phyloP scores from a whole-genome alignment of 2,329 filamentous ascomycete species.

The Cladophialophora exuberans region DNA sequence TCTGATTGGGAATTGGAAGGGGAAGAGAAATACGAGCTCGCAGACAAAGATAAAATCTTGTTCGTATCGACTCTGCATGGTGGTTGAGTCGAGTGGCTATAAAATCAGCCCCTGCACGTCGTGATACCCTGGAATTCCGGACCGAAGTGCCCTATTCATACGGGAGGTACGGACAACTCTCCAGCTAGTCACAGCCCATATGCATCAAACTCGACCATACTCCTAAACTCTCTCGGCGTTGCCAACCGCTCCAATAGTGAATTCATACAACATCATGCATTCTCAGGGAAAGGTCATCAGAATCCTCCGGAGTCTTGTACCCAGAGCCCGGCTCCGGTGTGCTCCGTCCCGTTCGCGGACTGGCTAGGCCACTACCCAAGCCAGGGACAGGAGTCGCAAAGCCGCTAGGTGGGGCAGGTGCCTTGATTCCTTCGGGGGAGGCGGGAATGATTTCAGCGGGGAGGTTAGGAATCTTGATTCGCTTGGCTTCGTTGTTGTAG shows the following conservation, averaged over 20 bases:
- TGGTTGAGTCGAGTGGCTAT: too few species aligned
- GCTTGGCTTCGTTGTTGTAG: constrained; percentile 94
- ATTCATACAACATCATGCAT: constrained; percentile 35
- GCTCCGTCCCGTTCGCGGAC: constrained; percentile 38
- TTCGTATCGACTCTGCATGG: constrained; percentile 97
- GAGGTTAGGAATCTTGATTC: constrained; percentile 78
- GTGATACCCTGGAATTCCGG: too few species aligned
- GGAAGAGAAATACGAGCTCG: constrained; percentile 85
- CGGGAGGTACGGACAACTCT: too few species aligned
- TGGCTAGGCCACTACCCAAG: constrained; percentile 41
- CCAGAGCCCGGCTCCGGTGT: constrained; percentile 49
- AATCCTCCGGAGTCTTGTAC: constrained; percentile 33
- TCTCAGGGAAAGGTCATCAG: constrained; percentile 30
- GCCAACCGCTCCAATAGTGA: not conserved
- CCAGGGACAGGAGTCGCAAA: constrained; percentile 48
- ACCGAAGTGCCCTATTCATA: too few species aligned
- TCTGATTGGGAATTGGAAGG: constrained; percentile 98
- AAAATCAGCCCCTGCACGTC: too few species aligned
- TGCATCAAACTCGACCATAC: not conserved
- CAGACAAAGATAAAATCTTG: constrained; percentile 81
- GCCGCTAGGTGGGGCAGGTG: constrained; percentile 68
- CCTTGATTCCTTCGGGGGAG: constrained; percentile 79
- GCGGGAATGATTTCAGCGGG: constrained; percentile 69
- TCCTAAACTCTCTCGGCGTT: not conserved
- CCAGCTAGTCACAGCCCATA: not conserved